Conservation (phyloP, 2,329 filamentous ascomycete species). For the Colletotrichum navitas region DNA sequence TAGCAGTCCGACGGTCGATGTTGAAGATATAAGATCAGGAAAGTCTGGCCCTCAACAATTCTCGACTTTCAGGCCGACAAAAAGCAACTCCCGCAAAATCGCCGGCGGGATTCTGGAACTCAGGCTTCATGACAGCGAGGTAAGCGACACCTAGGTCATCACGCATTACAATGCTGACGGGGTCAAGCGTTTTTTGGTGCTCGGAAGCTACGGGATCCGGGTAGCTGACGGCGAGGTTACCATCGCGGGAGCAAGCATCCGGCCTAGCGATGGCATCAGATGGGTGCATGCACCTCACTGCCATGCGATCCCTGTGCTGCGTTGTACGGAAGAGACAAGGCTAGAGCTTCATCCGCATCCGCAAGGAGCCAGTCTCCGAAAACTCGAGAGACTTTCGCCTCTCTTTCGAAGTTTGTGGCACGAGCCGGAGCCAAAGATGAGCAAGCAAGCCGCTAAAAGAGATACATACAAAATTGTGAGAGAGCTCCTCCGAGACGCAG, state of each 20-base stretch:
- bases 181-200: constrained; percentile 68
- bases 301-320: constrained; percentile 76
- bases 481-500: background rate
- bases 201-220: constrained; percentile 77
- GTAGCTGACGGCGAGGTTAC: constrained; percentile 73
- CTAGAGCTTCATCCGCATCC: constrained; percentile 70
- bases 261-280: constrained; percentile 58
- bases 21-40: background rate
- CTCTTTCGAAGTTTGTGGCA: constrained; percentile 78
- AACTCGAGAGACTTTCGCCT: constrained; percentile 72
- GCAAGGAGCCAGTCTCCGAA: constrained; percentile 60
- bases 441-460: constrained; percentile 42
- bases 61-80: constrained; percentile 61
- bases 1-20: background rate
- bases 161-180: constrained; percentile 39
- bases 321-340: constrained; percentile 61
- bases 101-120: constrained; percentile 57
- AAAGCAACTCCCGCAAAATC: constrained; percentile 58
- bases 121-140: constrained; percentile 63
- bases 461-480: constrained; percentile 65
- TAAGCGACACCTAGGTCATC: constrained; percentile 44
- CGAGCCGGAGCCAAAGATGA: constrained; percentile 50
- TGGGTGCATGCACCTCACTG: constrained; percentile 77
- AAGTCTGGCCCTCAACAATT: constrained; percentile 48
- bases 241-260: constrained; percentile 74